Base-by-base conservation (phyloP, 306 rosid species). In the Acmispon strigosus region DNA sequence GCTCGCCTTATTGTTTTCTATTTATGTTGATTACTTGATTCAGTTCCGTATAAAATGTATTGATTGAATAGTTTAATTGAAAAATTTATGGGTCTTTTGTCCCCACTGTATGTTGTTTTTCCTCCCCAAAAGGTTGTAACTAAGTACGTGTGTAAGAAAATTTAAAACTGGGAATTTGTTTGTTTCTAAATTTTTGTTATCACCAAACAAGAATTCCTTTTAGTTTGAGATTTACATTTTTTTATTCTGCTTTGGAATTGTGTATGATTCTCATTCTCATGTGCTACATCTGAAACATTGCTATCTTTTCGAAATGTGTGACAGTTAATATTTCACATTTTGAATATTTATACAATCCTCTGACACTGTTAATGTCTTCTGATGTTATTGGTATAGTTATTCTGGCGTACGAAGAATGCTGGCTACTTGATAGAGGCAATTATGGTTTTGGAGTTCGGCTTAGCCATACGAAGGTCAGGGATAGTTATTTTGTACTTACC, bases 401-500 rank as follows among this genome's bases (percentile, higher is more conserved):
- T 81, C 73, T 89, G 97, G 99, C 92, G 87, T 44, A 82, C 99
- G 34, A 76, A 85, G 84, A 74, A 89, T 50, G 43, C 76, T 13
- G 93, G 96, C 81, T 91, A 91, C 78, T 79, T 91, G 79, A 56
- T 89, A 12, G 99, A 95, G 83, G 96, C 99, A 64, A 81, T 91
- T 58, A 83, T 89, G 96, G 86, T 95, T 37, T 81, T 95, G 96
- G 99, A 95, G 82, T 89, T 90, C 12, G 97, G 97, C 74, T 83
- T 89, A 90, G 82, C 87, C 17, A 80, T 95, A 42, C 82, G 90
- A 81, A 91, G 95, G 99, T 91, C 56, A 77, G 89, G 37, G 47
- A 60, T 74, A 74, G 49, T 66, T 73, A 24, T 67, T 61, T 44
- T 62, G 51, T 14, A 17, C 70, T 36, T 52, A 76, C 70, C 22